Evolutionary conservation across 208 protist species (phyloP), one percentile per base, ranked within the genome.

Genomic region (Borovskyia barvae): DNA sequence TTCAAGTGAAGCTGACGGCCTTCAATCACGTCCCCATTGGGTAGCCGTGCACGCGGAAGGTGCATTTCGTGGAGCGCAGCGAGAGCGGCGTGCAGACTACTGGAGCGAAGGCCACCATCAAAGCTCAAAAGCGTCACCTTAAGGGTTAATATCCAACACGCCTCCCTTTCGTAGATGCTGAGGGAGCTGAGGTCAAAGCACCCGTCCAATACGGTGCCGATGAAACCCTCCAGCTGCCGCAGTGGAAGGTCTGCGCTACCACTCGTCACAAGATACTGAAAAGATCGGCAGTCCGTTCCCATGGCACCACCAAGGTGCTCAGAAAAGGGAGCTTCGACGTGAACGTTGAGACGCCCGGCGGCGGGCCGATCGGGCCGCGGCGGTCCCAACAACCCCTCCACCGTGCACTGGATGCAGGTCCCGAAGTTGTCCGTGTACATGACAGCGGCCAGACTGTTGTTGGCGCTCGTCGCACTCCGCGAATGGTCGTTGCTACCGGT

Each of bases 131-230:
- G 61, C 48, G 75, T 77, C 37, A 93, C 20, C 41, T 64, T 74
- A 20, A 92, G 68, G 17, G 69, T 77, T 19, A 95, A 70, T 41
- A 93, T 80, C 87, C 90, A 95, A 54, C 86, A 93, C 8, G 90
- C 90, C 53, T 90, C 90, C 0, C 82, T 77, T 15, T 48, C 53
- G n/a, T 80, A 47, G n/a, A 93, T 64, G 25, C 32, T 61, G 35
- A 93, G 75, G 67, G 76, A 69, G 3, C 51, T 39, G 14, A 87
- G 61, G 45, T 90, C 80, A 32, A 93, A 39, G 47, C 77, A 85
- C 28, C 72, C 61, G 17, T 66, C 56, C 22, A 95, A 67, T 17
- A 84, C 75, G 2, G 66, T 59, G 24, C 66, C 58, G 3, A 95
- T 75, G 62, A 81, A 92, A 40, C 81, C 76, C 51, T 87, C 85